Evolutionary conservation across 371 early-diverging fungal genomes (phyloP).

Genomic region (Mucor plumbeus): DNA sequence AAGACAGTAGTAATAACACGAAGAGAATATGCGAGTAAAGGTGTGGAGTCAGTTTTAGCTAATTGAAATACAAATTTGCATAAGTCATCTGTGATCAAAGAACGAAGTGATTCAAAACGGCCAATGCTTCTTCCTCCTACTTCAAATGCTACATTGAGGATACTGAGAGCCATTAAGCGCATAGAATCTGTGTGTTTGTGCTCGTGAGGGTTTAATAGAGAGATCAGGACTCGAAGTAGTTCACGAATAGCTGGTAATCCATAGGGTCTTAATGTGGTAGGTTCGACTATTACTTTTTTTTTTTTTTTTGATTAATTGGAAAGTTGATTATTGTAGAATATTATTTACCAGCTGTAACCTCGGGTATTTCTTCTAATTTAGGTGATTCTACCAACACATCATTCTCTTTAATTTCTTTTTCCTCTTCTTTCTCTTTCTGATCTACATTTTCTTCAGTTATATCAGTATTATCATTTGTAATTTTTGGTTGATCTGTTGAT

Average conservation of each 20-base stretch:
- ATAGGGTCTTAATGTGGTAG: constrained; percentile 54
- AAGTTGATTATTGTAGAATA: background rate
- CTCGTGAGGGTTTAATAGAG: constrained; percentile 89
- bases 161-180: constrained; percentile 85
- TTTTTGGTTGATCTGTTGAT: background rate
- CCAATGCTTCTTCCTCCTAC: constrained; percentile 83
- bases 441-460: background rate
- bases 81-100: constrained; percentile 83
- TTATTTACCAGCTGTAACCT: constrained; percentile 7
- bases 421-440: background rate
- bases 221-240: constrained; percentile 86
- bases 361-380: constrained; percentile 3
- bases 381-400: background rate
- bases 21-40: constrained; percentile 65
- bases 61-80: constrained; percentile 86
- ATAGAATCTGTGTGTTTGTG: constrained; percentile 93
- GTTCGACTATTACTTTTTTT: background rate
- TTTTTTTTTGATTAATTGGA: background rate
- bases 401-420: background rate
- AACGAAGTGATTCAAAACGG: constrained; percentile 68
- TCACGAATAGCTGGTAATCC: constrained; percentile 91
- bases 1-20: constrained; percentile 77
- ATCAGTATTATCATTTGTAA: too few relatives aligned
- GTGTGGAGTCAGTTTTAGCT: constrained; percentile 65
- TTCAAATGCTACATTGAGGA: constrained; percentile 82